Base-by-base conservation (phyloP, 129 eudicot species). In the Deinandra increscens region DNA sequence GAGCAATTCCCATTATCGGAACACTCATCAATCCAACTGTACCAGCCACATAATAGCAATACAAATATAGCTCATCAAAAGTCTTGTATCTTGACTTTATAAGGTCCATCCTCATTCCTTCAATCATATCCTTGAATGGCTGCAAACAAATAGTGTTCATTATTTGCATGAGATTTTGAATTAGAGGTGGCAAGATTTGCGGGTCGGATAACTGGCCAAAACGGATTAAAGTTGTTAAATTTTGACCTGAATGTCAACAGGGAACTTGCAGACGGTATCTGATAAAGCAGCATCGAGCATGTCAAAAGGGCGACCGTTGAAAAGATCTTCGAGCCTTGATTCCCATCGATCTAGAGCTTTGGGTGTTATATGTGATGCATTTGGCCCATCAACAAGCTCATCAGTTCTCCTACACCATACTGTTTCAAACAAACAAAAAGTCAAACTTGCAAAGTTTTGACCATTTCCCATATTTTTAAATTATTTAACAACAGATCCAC, bases 321-420 rank as follows among this genome's bases (percentile, higher is more conserved):
- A 94, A 61, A 94, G 88, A 73, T 90, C 93, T 66, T 89, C 99
- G 23, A 94, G 79, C 71, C 99, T 87, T 23, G 90, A 81, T 55
- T 94, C 99, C 99, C 99, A 94, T 75, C 99, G 69, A 64, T 94
- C 97, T 68, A 94, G 78, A 60, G 99, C 99, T 68, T 75, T 69
- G 9, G 99, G 99, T 15, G 99, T 94, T 78, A 94, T 94, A 70
- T 94, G 99, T 14, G 99, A 84, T 36, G 97, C 99, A 71, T 94
- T 94, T 48, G 99, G 99, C 38, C 99, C 99, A 81, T 94, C 99
- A 54, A 94, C 99, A 67, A 94, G 96, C 79, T 94, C 99, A 75
- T 94, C 99, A 0, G 99, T 94, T 88, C 99, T 94, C 76, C 97
- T 87, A 83, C 99, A 89, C 99, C 99, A 94, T 34, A 90, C 99